Evolutionary conservation across 768 basidiomycete species (phyloP).

Genomic region (Cystofilobasidium macerans): DNA sequence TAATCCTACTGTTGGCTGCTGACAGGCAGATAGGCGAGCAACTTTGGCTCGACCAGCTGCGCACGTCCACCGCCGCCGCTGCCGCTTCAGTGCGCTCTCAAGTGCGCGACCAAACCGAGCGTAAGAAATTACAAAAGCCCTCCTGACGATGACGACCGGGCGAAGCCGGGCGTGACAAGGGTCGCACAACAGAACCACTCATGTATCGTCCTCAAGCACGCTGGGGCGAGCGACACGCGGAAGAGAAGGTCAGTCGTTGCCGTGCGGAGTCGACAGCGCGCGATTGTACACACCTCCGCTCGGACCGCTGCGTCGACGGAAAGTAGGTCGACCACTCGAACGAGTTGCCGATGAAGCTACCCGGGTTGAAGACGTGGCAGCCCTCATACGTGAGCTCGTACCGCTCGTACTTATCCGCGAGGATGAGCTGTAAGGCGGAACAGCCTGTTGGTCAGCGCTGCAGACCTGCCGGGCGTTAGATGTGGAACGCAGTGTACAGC

Average conservation of each 20-base stretch:
- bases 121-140: too few species aligned
- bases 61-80: too few species aligned
- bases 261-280: background rate
- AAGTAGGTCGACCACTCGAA: constrained; percentile 85
- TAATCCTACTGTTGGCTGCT: too few species aligned
- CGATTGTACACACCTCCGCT: constrained; percentile 9
- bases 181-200: too few species aligned
- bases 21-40: too few species aligned
- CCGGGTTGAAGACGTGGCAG: constrained; percentile 98
- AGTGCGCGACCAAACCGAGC: too few species aligned
- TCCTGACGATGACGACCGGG: too few species aligned
- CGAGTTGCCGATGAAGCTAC: constrained; percentile 70
- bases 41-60: too few species aligned
- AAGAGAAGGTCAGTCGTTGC: background rate
- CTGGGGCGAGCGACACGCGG: background rate
- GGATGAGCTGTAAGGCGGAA: constrained; percentile 59
- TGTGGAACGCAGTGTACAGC: constrained; percentile 47
- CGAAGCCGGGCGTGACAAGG: too few species aligned
- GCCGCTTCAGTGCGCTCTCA: too few species aligned
- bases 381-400: constrained; percentile 95
- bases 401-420: constrained; percentile 92
- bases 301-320: constrained; percentile 67
- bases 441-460: too few species aligned
- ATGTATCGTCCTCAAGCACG: constrained; percentile 4
- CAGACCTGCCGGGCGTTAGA: too few species aligned